Evolutionary conservation across 2,329 filamentous ascomycete species (phyloP), one percentile per base, ranked within the genome.

Genomic region (Pseudogymnoascus sp.): DNA sequence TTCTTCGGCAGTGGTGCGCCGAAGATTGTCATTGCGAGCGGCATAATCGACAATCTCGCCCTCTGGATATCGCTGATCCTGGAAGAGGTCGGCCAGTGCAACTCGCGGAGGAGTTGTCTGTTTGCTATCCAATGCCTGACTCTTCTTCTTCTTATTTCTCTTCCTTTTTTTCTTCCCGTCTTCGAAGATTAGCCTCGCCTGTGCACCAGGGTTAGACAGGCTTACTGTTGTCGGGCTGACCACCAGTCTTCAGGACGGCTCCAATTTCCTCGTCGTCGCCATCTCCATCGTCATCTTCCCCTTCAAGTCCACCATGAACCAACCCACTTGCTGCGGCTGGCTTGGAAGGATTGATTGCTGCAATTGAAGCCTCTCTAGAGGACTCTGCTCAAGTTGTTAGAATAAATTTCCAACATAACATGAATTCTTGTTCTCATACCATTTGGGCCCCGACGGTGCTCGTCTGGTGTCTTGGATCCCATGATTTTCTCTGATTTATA

Each of bases 1-100:
- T 76, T 94, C 90, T 73, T 92, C 89, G 71, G 78, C 84, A 5
- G 89, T 92, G 3, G 86, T 91, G 60, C 90, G 82, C 71, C 84
- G 86, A 26, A 79, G 74, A 71, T 92, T 92, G 65, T 92, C 88
- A 68, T 89, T 77, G 23, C 45, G 45, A 12, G 3, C 3, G 62
- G 77, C 74, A 73, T 94, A 94, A 65, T 89, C 84, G 66, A 84
- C 80, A 69, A 90, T 85, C 73, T 92, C 83, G 65, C 90, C 90
- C 69, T 83, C 81, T 48, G 89, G 89, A 71, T 89, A 94, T 62
- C 76, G 76, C 67, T 81, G 78, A 71, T 82, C 81, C 60, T 85
- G 82, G 75, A 90, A 92, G 39, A 94, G 79, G 64, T 84, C 80
- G 28, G 86, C 83, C 34, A 92, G 73, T 55, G 83, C 79, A 21